Base-by-base conservation (phyloP, 495 filamentous ascomycete species). In the Lasiosphaeris hirsuta region DNA sequence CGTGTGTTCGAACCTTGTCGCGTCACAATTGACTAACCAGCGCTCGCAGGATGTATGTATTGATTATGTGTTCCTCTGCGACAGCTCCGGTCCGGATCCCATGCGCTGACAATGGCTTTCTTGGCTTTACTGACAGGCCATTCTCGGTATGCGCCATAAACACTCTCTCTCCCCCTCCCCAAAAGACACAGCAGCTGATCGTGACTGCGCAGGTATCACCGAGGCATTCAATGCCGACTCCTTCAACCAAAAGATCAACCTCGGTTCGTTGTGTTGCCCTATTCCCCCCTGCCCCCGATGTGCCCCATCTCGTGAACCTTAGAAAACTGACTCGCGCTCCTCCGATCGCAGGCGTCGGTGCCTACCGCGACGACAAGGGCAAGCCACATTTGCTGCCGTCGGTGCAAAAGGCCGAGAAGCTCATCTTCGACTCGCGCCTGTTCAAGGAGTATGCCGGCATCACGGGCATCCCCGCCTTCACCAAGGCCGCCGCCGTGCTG, bases 391-490 rank as follows among this genome's bases (percentile, higher is more conserved):
- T 98, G 53, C 88, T 98, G 48, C 94, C 93, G 41, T 97, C 94
- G 35, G 94, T 98, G 54, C 85, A 84, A 66, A 73, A 85, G 59
- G 94, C 94, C 51, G 94, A 98, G 79, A 82, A 92, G 72, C 89
- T 89, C 75, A 81, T 97, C 60, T 79, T 97, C 41, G 74, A 84
- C 10, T 83, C 83, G 58, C 78, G 80, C 45, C 71, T 92, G 59
- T 93, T 97, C 82, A 97, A 98, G 79, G 94, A 98, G 74, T 98
- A 98, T 69, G 92, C 95, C 51, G 90, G 89, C 63, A 98, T 98
- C 74, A 97, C 94, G 36, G 94, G 94, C 79, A 84, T 97, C 37
- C 91, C 92, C 54, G 78, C 89, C 58, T 97, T 98, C 82, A 92
- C 90, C 72, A 91, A 87, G 72, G 90, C 92, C 19, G 94, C 94